These are phyloP conservation scores for Fomitopsis serialis DNA, from an alignment of 768 basidiomycete genomes.

Conservation along the genomic window DNA sequence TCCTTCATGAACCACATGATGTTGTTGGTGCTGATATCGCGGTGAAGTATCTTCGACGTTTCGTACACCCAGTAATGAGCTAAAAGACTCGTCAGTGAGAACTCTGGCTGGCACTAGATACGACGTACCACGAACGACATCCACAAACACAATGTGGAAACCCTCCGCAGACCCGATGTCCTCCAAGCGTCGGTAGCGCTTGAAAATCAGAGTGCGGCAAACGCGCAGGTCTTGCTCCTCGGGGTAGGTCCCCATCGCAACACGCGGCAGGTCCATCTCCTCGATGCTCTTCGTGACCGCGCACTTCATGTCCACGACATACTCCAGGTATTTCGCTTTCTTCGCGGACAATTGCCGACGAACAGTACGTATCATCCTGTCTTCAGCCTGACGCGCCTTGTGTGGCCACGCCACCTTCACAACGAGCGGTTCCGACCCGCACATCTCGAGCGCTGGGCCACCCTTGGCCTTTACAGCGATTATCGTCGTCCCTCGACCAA, in stretches of 20 bases:
- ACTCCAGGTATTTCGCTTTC: background rate
- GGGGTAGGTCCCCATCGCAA: background rate
- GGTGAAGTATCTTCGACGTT: too few relatives aligned
- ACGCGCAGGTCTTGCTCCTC: background rate
- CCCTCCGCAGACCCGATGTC: background rate
- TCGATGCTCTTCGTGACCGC: background rate
- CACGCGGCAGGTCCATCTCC: background rate
- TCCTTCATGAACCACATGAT: too few relatives aligned
- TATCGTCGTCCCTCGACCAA: slow-evolving; percentile 4
- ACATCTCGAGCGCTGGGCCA: background rate
- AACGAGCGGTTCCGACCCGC: background rate
- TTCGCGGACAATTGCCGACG: background rate
- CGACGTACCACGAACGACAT: too few relatives aligned
- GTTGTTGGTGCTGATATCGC: too few relatives aligned
- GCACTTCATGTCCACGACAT: slow-evolving; percentile 2
- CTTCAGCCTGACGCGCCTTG: background rate
- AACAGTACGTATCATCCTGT: background rate
- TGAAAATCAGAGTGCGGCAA: background rate
- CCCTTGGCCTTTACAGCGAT: background rate
- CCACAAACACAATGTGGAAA: too few relatives aligned
- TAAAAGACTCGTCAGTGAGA: too few relatives aligned
- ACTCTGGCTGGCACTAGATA: too few relatives aligned
- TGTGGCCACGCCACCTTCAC: slow-evolving; percentile 8
- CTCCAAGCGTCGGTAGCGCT: background rate
- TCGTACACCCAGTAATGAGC: too few relatives aligned